These are phyloP conservation scores for Forsythia viridissima DNA, from an alignment of 257 asterid genomes.

Conservation along the genomic window DNA sequence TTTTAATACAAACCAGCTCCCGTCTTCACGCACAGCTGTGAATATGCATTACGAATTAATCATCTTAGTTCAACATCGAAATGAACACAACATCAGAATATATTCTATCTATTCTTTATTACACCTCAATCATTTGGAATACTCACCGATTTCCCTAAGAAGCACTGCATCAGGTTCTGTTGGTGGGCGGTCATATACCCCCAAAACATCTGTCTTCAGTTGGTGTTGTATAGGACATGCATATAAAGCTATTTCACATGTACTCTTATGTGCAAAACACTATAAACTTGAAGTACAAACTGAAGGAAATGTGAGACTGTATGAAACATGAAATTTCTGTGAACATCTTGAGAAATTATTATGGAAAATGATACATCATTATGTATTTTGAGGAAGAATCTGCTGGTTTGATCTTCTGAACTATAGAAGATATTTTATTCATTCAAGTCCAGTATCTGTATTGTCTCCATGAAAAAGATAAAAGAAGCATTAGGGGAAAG, in stretches of 20 bases:
- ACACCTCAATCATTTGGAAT: not conserved
- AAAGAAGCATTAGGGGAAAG: not conserved
- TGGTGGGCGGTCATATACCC: constrained; percentile 94
- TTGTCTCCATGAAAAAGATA: constrained; percentile 9
- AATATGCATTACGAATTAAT: constrained; percentile 9
- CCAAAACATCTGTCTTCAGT: constrained; percentile 81
- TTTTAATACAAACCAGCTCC: constrained; percentile 81
- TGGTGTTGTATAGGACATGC: constrained; percentile 42
- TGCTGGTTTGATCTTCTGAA: not conserved
- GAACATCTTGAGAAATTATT: not conserved
- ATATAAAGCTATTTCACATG: not conserved
- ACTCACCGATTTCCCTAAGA: constrained; percentile 81
- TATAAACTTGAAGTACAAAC: not conserved
- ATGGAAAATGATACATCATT: not conserved
- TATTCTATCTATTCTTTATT: not conserved
- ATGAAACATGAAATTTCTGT: not conserved
- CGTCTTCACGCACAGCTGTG: constrained; percentile 87
- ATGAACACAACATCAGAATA: constrained; percentile 11
- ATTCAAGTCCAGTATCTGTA: not conserved
- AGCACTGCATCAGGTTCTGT: constrained; percentile 74
- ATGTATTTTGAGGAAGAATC: constrained; percentile 1
- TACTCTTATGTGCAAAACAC: constrained; percentile 4
- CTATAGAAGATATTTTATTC: not conserved
- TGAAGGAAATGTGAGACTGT: not conserved
- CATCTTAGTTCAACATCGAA: constrained; percentile 11